Evolutionary conservation across 805 yeast species (phyloP).

Genomic region (Alloascoidea africana): DNA sequence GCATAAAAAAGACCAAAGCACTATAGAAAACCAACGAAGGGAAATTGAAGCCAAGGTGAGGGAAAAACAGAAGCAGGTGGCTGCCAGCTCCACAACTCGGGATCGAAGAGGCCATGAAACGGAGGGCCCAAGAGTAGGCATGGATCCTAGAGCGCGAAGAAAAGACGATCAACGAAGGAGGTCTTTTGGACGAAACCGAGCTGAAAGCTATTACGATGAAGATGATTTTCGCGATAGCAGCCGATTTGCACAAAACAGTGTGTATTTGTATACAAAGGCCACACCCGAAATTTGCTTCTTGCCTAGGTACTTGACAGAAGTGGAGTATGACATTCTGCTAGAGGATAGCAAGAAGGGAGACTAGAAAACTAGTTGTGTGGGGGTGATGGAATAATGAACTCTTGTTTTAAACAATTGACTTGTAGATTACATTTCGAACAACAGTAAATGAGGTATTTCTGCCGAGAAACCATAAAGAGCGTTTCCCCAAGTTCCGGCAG

Average conservation of each 20-base stretch:
- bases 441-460: too few species aligned
- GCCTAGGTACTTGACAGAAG: conserved; percentile 6
- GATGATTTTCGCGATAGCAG: background rate
- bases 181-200: too few species aligned
- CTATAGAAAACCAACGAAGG: background rate
- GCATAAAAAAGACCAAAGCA: background rate
- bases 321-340: conserved; percentile 5
- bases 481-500: too few species aligned
- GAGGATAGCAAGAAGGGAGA: too few species aligned
- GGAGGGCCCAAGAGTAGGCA: conserved; percentile 2
- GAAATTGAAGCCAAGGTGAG: conserved; percentile 3
- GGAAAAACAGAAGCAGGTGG: conserved; percentile 2
- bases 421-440: too few species aligned
- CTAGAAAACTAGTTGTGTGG: too few species aligned
- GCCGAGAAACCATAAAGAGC: too few species aligned
- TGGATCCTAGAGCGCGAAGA: conserved; percentile 4
- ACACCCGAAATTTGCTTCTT: conserved; percentile 6
- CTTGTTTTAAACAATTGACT: too few species aligned
- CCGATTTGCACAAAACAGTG: conserved; percentile 3
- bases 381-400: too few species aligned
- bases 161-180: too few species aligned
- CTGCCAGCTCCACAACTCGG: background rate
- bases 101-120: background rate
- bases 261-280: conserved; percentile 5
- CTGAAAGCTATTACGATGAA: background rate